Conservation (phyloP, 345 rosid genomes). For the Limnanthes douglasii region DNA sequence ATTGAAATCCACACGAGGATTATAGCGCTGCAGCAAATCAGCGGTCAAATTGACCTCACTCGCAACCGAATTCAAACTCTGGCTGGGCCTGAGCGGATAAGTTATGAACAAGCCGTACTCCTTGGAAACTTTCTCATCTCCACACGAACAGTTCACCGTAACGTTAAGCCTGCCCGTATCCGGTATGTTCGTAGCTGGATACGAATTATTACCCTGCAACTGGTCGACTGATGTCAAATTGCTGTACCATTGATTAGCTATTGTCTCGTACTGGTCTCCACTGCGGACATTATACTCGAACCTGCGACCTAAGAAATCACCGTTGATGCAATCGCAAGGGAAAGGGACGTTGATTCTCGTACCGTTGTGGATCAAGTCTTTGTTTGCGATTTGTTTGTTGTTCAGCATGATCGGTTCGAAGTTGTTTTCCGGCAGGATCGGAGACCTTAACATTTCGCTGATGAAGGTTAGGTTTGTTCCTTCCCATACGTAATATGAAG, state of each 20-base stretch:
- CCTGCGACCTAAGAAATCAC: constrained; percentile 28
- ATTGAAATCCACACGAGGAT: constrained; percentile 38
- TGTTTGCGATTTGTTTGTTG: constrained; percentile 18
- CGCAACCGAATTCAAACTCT: constrained; percentile 35
- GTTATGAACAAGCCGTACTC: constrained; percentile 51
- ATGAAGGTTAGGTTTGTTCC: constrained; percentile 27
- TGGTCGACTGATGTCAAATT: constrained; percentile 26
- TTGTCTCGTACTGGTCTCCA: constrained; percentile 13
- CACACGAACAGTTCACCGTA: constrained; percentile 67
- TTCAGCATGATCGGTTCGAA: constrained; percentile 16
- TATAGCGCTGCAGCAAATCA: constrained; percentile 35
- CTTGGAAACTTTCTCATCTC: constrained; percentile 24
- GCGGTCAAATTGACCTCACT: constrained; percentile 12
- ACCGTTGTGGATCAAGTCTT: constrained; percentile 16
- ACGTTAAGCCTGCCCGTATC: constrained; percentile 24
- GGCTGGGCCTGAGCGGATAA: constrained; percentile 40
- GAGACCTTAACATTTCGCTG: constrained; percentile 15
- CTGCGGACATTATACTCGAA: constrained; percentile 15
- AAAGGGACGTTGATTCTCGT: constrained; percentile 45
- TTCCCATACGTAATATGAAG: constrained; percentile 34
- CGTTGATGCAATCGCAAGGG: constrained; percentile 47
- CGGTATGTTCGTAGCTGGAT: constrained; percentile 20
- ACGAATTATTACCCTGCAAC: constrained; percentile 19
- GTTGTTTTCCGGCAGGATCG: constrained; percentile 3
- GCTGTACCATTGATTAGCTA: constrained; percentile 21